phyloP scores from a whole-genome alignment of 805 yeast species.

The Myxozyma vanderwaltii region DNA sequence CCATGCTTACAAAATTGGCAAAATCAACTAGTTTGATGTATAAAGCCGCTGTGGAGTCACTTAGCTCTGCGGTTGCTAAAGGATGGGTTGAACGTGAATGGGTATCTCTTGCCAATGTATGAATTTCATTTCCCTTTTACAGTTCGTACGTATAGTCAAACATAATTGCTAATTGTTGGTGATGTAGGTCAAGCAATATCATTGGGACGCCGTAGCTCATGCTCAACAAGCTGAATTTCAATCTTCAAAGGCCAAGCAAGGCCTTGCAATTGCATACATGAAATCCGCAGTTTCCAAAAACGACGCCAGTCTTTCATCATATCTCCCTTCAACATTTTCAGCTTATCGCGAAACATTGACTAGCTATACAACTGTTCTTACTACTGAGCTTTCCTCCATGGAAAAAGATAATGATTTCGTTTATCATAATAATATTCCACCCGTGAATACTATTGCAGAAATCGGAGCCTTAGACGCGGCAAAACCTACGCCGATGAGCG shows the following conservation, averaged over 20 bases:
- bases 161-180: too few relatives aligned
- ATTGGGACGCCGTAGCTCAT: constrained; percentile 56
- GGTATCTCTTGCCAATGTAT: constrained; percentile 58
- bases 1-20: constrained; percentile 77
- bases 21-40: constrained; percentile 60
- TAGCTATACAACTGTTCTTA: constrained; percentile 35
- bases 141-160: not conserved
- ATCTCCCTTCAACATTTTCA: constrained; percentile 35
- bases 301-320: constrained; percentile 35
- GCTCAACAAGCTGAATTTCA: constrained; percentile 47
- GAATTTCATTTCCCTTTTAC: constrained; percentile 36
- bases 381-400: constrained; percentile 45
- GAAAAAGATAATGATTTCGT: constrained; percentile 87
- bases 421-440: constrained; percentile 77
- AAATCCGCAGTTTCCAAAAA: constrained; percentile 50
- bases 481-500: constrained; percentile 55
- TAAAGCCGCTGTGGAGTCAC: constrained; percentile 52
- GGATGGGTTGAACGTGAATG: constrained; percentile 51
- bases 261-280: constrained; percentile 72
- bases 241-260: constrained; percentile 62
- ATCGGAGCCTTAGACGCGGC: constrained; percentile 71
- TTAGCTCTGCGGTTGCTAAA: constrained; percentile 46
- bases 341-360: constrained; percentile 35
- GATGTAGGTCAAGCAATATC: constrained; percentile 46
- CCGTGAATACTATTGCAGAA: constrained; percentile 59